phyloP scores from a whole-genome alignment of 202 grass and related monocot species.

The Brachypodium distachyon region DNA sequence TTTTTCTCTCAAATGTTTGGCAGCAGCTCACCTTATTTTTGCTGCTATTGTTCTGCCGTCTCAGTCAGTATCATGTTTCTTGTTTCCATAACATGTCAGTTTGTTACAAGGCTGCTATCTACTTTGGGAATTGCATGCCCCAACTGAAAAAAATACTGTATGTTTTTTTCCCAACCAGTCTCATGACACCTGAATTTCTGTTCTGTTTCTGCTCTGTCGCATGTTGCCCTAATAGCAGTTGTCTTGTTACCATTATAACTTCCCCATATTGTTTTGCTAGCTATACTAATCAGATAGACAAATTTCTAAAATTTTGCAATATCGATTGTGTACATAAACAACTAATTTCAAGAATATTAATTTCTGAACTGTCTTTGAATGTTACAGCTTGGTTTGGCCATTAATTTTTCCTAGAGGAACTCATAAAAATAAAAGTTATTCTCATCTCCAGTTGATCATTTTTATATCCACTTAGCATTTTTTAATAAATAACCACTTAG shows the following conservation, averaged over 20 bases:
- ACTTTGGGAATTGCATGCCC: not conserved
- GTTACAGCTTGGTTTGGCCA: not conserved
- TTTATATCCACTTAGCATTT: not conserved
- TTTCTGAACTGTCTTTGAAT: not conserved
- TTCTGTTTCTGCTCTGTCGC: too few species aligned
- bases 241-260: too few species aligned
- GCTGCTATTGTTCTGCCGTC: not conserved
- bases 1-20: not conserved
- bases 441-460: too few species aligned
- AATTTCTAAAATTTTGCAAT: not conserved
- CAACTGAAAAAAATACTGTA: not conserved
- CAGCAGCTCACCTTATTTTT: not conserved
- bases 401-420: not conserved
- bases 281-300: not conserved
- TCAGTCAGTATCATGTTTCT: not conserved
- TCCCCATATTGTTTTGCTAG: not conserved
- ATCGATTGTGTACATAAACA: not conserved
- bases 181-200: slow-evolving; percentile 6
- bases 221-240: not conserved
- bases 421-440: not conserved
- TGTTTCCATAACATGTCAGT: not conserved
- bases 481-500: not conserved
- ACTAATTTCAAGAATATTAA: not conserved
- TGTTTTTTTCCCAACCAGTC: slow-evolving; percentile 10
- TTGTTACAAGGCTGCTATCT: slow-evolving; percentile 6